Evolutionary conservation across 768 basidiomycete genomes (phyloP).

Genomic region (Tricholoma matsutake): DNA sequence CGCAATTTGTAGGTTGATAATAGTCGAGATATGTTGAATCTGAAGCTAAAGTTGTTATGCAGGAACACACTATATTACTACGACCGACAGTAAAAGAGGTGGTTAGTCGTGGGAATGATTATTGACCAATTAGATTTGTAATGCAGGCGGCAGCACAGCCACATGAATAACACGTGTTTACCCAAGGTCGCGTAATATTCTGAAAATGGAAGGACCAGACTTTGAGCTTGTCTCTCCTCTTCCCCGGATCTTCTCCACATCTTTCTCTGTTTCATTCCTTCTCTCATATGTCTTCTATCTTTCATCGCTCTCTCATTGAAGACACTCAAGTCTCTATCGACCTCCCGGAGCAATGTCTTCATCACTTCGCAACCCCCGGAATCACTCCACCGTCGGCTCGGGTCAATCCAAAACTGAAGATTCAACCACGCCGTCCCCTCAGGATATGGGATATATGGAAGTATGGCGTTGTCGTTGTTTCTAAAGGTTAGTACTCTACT

Average conservation of each 20-base stretch:
- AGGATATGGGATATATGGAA: conserved; percentile 72
- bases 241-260: conserved; percentile 6
- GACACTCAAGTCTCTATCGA: conserved; percentile 7
- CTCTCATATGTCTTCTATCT: conserved; percentile 17
- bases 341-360: conserved; percentile 32
- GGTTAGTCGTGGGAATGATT: conserved; percentile 82
- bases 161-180: conserved; percentile 3
- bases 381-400: conserved; percentile 72
- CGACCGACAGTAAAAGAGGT: conserved; percentile 85
- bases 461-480: conserved; percentile 59
- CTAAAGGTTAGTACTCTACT: conserved; percentile 49
- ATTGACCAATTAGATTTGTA: conserved; percentile 35
- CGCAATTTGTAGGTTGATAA: conserved; percentile 69
- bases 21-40: not conserved
- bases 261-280: not conserved
- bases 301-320: conserved; percentile 12
- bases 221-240: conserved; percentile 5
- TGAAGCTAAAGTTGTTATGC: not conserved
- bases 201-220: not conserved
- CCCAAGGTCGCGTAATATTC: not conserved
- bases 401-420: conserved; percentile 64
- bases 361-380: conserved; percentile 66
- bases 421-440: conserved; percentile 50
- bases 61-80: conserved; percentile 86
- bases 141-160: not conserved